Conservation (phyloP, 2,329 filamentous ascomycete genomes). For the Bipolaris oryzae region DNA sequence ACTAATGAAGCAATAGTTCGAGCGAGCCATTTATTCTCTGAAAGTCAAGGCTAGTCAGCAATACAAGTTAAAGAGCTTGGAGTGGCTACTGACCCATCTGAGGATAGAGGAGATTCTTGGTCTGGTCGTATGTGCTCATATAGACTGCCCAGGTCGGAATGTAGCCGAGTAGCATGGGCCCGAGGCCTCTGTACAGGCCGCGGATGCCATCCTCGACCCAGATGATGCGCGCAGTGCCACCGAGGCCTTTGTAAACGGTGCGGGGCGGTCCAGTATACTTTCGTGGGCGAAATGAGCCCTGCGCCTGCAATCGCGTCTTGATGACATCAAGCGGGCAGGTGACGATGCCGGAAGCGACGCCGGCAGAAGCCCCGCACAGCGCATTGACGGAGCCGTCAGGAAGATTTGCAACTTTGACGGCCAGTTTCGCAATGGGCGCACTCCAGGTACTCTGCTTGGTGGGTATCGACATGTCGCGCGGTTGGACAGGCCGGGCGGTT, state of each 20-base stretch:
- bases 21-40: constrained; percentile 74
- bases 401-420: constrained; percentile 52
- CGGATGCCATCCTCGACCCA: constrained; percentile 86
- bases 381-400: constrained; percentile 72
- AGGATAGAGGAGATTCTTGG: constrained; percentile 74
- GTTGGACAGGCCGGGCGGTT: constrained; percentile 18
- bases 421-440: constrained; percentile 43
- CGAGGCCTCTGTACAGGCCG: constrained; percentile 90
- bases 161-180: constrained; percentile 94
- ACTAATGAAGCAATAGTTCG: constrained; percentile 89
- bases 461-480: constrained; percentile 28
- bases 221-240: constrained; percentile 85
- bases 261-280: constrained; percentile 56
- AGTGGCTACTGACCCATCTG: constrained; percentile 57
- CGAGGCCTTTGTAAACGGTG: constrained; percentile 78
- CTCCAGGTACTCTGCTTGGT: constrained; percentile 24
- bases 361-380: constrained; percentile 83
- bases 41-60: constrained; percentile 15
- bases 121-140: constrained; percentile 93
- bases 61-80: background rate
- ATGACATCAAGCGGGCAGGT: constrained; percentile 98
- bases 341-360: constrained; percentile 90
- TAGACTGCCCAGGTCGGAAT: constrained; percentile 98
- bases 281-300: constrained; percentile 76
- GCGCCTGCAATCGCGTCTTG: constrained; percentile 96